Percentiles rank a stretch among this genome's conserved stretches.
Conservation (phyloP, 768 basidiomycete genomes). For the Guyanaporus albipodus region DNA sequence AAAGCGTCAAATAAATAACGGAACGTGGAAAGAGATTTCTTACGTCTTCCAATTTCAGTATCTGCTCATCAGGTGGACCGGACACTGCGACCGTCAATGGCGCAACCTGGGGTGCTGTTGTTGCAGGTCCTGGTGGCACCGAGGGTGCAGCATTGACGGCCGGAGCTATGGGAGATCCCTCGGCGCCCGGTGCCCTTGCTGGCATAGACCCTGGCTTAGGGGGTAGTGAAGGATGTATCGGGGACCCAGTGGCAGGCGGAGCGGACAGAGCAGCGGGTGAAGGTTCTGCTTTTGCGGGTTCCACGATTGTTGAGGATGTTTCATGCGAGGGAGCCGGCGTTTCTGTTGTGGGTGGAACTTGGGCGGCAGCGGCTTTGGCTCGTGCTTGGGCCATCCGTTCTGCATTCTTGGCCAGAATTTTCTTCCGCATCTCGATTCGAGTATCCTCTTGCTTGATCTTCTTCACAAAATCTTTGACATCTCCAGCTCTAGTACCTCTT, state of each 20-base stretch:
- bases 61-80: constrained; percentile 44
- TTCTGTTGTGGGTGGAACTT: constrained; percentile 22
- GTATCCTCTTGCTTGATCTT: constrained; percentile 65
- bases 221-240: constrained; percentile 67
- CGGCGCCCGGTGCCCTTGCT: constrained; percentile 28
- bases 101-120: constrained; percentile 16
- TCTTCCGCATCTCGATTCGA: constrained; percentile 51
- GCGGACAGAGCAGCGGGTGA: background rate
- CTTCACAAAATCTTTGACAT: constrained; percentile 70
- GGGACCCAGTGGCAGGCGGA: constrained; percentile 32
- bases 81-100: constrained; percentile 20
- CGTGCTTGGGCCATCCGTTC: constrained; percentile 37
- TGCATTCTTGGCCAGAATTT: constrained; percentile 35
- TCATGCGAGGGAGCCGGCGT: constrained; percentile 17
- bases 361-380: constrained; percentile 39
- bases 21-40: background rate
- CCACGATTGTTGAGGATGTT: too few species aligned
- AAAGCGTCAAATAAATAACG: constrained; percentile 9
- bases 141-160: constrained; percentile 6
- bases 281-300: constrained; percentile 21
- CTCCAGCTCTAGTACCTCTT: constrained; percentile 50
- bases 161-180: constrained; percentile 28
- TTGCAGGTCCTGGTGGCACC: constrained; percentile 8
- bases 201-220: constrained; percentile 56
- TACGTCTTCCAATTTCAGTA: constrained; percentile 63